phyloP scores from a whole-genome alignment of 305 asterid genomes.

The Fraxinus baroniana region DNA sequence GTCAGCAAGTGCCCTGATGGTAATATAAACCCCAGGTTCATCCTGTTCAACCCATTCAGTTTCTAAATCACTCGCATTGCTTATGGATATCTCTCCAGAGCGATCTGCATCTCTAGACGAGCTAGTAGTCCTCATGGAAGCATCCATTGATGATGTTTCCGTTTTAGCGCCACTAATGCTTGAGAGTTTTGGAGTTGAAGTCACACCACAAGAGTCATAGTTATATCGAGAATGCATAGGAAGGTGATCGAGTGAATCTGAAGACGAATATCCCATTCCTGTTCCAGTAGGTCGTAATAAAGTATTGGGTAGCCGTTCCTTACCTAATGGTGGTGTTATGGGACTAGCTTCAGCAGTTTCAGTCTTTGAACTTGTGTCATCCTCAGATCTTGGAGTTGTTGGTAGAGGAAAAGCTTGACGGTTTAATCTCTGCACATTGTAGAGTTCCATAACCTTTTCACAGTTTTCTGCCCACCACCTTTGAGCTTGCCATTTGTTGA shows the following conservation, averaged over 20 bases:
- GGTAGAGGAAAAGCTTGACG: constrained; percentile 87
- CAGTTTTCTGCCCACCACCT: constrained; percentile 94
- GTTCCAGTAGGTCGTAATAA: constrained; percentile 44
- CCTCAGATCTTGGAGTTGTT: constrained; percentile 77
- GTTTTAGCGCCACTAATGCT: constrained; percentile 73
- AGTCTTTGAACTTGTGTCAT: constrained; percentile 54
- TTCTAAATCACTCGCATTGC: constrained; percentile 82
- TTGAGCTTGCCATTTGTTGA: constrained; percentile 95
- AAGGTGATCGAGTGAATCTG: constrained; percentile 60
- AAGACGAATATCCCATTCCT: constrained; percentile 62
- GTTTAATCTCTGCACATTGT: constrained; percentile 80
- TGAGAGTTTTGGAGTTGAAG: constrained; percentile 81
- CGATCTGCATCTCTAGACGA: constrained; percentile 74
- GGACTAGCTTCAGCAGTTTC: constrained; percentile 71
- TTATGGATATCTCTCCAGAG: constrained; percentile 70
- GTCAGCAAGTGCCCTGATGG: constrained; percentile 70
- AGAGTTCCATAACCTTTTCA: constrained; percentile 80
- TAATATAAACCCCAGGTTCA: constrained; percentile 81
- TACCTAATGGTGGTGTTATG: constrained; percentile 67
- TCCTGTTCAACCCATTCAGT: constrained; percentile 89
- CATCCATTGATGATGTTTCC: constrained; percentile 70
- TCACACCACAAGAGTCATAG: constrained; percentile 59
- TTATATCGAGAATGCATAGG: constrained; percentile 53
- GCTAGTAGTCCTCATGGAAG: constrained; percentile 60
- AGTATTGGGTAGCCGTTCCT: constrained; percentile 69